Evolutionary conservation across 257 asterid genomes (phyloP), one percentile per base, ranked within the genome.

Genomic region (Scutellaria galericulata): DNA sequence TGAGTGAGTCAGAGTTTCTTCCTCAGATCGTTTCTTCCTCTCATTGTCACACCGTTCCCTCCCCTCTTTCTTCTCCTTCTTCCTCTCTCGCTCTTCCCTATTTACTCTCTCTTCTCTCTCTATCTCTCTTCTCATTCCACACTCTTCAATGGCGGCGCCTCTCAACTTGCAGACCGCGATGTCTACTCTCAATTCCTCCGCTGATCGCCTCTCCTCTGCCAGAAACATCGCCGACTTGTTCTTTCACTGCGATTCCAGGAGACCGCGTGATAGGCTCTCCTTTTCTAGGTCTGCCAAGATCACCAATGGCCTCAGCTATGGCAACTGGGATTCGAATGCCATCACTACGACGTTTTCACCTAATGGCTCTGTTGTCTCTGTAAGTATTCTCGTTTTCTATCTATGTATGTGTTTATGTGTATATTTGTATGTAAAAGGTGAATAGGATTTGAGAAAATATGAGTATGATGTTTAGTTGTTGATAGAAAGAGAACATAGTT

Each of bases 171-270:
- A 86, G 0, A 63, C 77, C 18, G 86, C 88, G 55, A 62, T 80
- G 65, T 65, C 85, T 42, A 56, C 76, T 48, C 46, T 81, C 79
- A 83, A 64, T 67, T 70, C 90, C 9, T 74, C 77, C 15, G 22
- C 82, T 18, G 85, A 79, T 53, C 80, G 86, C n/a, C 78, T 87
- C 1, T 82, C 85, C n/a, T 84, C 88, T 44, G 79, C 82, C 41
- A 80, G 60, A 27, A 85, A 66, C 15, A 67, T 79, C 64, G 41
- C 47, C 50, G 87, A 83, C 2, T 65, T 86, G 66, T 84, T 81
- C 67, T 75, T 69, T 71, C 76, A 42, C 14, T 74, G 71, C 66
- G 76, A 76, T 55, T 37, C 46, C 14, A 69, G 77, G 68, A 55
- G 48, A 60, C 31, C 70, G 27, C 15, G 78, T 68, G 83, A 48